Conservation (phyloP, 2,329 filamentous ascomycete genomes). For the Myriosclerotinia curreyana region DNA sequence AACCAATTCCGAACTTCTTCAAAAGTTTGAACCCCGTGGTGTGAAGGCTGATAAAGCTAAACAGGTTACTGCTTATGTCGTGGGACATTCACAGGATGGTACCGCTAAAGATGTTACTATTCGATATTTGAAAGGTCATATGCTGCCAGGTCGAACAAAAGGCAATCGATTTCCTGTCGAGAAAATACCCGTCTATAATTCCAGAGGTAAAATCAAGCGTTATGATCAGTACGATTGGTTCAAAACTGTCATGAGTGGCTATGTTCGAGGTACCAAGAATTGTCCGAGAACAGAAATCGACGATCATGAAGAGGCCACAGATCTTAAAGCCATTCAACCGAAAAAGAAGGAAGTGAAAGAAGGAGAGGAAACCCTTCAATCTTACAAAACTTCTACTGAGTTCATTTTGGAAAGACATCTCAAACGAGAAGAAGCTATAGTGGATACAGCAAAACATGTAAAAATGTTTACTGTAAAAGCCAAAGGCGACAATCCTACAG, state of each 20-base stretch:
- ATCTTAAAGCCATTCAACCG: slow-evolving; percentile 68
- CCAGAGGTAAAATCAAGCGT: slow-evolving; percentile 70
- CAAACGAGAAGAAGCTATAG: slow-evolving; percentile 85
- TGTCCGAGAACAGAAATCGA: slow-evolving; percentile 67
- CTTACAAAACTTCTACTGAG: slow-evolving; percentile 81
- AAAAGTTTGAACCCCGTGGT: slow-evolving; percentile 78
- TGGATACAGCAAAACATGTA: slow-evolving; percentile 64
- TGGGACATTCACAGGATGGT: slow-evolving; percentile 78
- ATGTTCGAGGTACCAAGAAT: slow-evolving; percentile 52
- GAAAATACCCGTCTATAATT: slow-evolving; percentile 77
- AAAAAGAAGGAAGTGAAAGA: slow-evolving; percentile 72
- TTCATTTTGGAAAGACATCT: slow-evolving; percentile 84
- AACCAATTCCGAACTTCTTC: slow-evolving; percentile 67
- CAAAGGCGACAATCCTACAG: slow-evolving; percentile 68
- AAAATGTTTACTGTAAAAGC: slow-evolving; percentile 71
- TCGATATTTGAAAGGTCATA: slow-evolving; percentile 77
- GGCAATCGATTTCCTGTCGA: slow-evolving; percentile 74
- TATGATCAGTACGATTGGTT: slow-evolving; percentile 89
- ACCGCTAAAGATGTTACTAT: slow-evolving; percentile 91
- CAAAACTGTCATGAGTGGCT: slow-evolving; percentile 71
- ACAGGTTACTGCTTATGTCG: slow-evolving; percentile 85
- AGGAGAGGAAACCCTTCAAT: slow-evolving; percentile 79
- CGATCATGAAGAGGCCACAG: slow-evolving; percentile 72
- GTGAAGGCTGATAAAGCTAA: slow-evolving; percentile 79
- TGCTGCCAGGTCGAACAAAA: slow-evolving; percentile 86